Conservation (phyloP, 805 yeast genomes). For the Ogataea angusta region DNA sequence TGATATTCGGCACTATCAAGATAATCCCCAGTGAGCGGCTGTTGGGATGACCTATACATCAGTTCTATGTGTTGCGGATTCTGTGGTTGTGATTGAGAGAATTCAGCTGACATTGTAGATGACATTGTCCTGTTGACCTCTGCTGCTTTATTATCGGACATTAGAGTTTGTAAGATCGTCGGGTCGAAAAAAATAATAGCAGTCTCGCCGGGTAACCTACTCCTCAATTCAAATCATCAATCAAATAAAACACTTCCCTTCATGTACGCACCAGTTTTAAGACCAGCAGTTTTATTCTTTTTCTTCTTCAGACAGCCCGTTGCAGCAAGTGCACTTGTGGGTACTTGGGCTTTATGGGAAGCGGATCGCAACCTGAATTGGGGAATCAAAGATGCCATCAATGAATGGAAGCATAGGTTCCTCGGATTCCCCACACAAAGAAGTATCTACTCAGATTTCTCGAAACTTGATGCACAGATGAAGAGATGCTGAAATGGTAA, state of each 20-base stretch:
- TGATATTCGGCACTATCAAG: conserved; percentile 20
- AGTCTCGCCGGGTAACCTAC: conserved; percentile 7
- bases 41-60: conserved; percentile 15
- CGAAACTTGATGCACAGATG: conserved; percentile 31
- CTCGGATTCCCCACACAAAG: conserved; percentile 35
- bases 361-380: conserved; percentile 32
- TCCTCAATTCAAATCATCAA: background rate
- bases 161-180: conserved; percentile 7
- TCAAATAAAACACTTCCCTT: background rate
- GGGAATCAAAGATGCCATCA: conserved; percentile 32
- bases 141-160: conserved; percentile 11
- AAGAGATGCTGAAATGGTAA: conserved; percentile 1
- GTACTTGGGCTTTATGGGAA: conserved; percentile 36
- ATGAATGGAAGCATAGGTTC: conserved; percentile 26
- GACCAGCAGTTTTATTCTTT: conserved; percentile 37
- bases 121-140: conserved; percentile 14
- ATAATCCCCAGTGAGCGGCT: conserved; percentile 16
- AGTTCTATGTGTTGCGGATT: conserved; percentile 13
- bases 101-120: conserved; percentile 17
- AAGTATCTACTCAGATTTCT: conserved; percentile 30
- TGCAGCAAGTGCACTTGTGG: conserved; percentile 32
- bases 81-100: conserved; percentile 15
- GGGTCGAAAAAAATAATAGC: conserved; percentile 6
- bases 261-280: conserved; percentile 30
- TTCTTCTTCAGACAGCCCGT: conserved; percentile 37